Evolutionary conservation across 108 stramenopile genomes (phyloP), one percentile per base, ranked within the genome.

Genomic region (Nannochloropsis salina): DNA sequence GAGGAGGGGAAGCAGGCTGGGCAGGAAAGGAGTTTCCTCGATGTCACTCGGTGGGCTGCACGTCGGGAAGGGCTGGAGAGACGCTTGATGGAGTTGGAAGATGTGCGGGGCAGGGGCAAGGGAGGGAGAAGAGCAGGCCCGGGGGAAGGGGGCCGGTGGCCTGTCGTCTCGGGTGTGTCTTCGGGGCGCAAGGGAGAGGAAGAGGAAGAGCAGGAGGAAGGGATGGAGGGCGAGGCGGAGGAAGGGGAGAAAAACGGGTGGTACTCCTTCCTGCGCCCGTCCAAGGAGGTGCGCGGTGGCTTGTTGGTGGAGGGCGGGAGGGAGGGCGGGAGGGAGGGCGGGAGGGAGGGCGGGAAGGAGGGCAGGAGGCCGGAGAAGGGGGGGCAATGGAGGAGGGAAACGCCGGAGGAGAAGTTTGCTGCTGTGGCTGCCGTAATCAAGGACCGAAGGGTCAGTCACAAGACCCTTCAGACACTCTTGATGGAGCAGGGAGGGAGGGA

Each of bases 151-250:
- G n/a, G n/a, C n/a, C n/a, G n/a, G n/a, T n/a, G n/a, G n/a, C n/a
- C n/a, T n/a, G n/a, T n/a, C n/a, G n/a, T n/a, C n/a, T n/a, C n/a
- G n/a, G n/a, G n/a, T n/a, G n/a, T n/a, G n/a, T n/a, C n/a, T n/a
- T n/a, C n/a, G n/a, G n/a, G n/a, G n/a, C n/a, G n/a, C n/a, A n/a
- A 74, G 5, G 61, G 61, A 74, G 4, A n/a, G 61, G n/a, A 3
- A 1, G 61, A 2, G 61, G 61, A n/a, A 74, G 61, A 74, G 61
- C 15, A 74, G 61, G 61, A 74, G 61, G 61, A 2, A 74, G 61
- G 61, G 61, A n/a, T 15, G 61, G 61, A 74, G 61, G 61, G n/a
- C 61, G 61, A n/a, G 61, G 61, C 15, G 61, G 61, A 74, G n/a
- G 61, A n/a, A n/a, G 61, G 20, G n/a, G 61, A n/a, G 61, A 74